These are phyloP conservation scores for Cryoendolithus antarcticus DNA, from an alignment of 2,329 filamentous ascomycete genomes.

Conservation along the genomic window DNA sequence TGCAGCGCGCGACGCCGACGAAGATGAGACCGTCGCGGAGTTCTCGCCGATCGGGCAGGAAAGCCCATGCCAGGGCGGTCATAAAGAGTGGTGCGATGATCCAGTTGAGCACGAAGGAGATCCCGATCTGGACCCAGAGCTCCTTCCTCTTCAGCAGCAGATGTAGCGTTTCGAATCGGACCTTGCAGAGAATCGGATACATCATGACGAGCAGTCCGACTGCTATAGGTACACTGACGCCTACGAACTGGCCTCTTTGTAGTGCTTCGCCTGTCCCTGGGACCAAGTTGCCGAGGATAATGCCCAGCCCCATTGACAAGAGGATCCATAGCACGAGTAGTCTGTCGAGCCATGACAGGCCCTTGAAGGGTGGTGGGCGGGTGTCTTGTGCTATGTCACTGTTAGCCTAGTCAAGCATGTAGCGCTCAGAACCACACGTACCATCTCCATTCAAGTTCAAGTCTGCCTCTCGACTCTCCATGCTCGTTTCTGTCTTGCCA, in stretches of 20 bases:
- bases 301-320: constrained; percentile 63
- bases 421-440: not conserved
- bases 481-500: too few species aligned
- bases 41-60: constrained; percentile 36
- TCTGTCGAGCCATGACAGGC: constrained; percentile 32
- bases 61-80: constrained; percentile 58
- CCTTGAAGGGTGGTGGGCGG: constrained; percentile 22
- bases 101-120: constrained; percentile 73
- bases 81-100: constrained; percentile 71
- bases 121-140: constrained; percentile 67
- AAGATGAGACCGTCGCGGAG: constrained; percentile 57
- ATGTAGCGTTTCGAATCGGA: constrained; percentile 65
- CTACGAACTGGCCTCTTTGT: constrained; percentile 60
- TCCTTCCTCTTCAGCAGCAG: constrained; percentile 46
- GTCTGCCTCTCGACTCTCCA: too few species aligned
- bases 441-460: too few species aligned
- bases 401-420: not conserved
- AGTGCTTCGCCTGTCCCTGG: constrained; percentile 48
- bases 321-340: constrained; percentile 53
- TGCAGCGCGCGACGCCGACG: constrained; percentile 74
- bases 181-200: constrained; percentile 85
- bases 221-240: constrained; percentile 58
- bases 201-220: constrained; percentile 81
- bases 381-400: constrained; percentile 5
- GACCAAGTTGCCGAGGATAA: constrained; percentile 66